Evolutionary conservation across 2,329 filamentous ascomycete genomes (phyloP).

Genomic region (Sporothrix mexicana): DNA sequence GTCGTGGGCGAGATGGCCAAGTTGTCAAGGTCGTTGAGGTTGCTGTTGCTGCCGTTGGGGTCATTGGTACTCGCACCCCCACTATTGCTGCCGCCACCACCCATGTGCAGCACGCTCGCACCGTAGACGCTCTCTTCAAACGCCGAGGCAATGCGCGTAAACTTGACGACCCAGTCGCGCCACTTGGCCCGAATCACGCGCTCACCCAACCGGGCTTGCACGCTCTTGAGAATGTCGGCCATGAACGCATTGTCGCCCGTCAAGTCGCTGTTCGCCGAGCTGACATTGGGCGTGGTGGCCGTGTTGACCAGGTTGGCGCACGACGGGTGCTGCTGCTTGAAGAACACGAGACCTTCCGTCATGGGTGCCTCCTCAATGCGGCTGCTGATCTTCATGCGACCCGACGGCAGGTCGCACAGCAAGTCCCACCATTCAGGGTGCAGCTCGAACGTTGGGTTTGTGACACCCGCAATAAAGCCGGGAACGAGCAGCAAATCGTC

Average conservation of each 20-base stretch:
- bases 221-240: conserved; percentile 80
- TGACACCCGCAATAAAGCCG: conserved; percentile 96
- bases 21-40: conserved; percentile 63
- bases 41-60: conserved; percentile 23
- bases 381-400: conserved; percentile 91
- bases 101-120: conserved; percentile 85
- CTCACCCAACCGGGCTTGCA: conserved; percentile 85
- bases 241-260: conserved; percentile 92
- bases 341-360: conserved; percentile 85
- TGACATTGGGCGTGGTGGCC: conserved; percentile 46
- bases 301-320: conserved; percentile 59
- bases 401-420: conserved; percentile 88
- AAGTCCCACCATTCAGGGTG: conserved; percentile 99
- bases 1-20: conserved; percentile 38
- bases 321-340: conserved; percentile 77
- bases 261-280: conserved; percentile 61
- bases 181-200: conserved; percentile 90
- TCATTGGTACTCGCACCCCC: not conserved
- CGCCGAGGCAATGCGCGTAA: conserved; percentile 87
- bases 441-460: conserved; percentile 92
- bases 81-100: conserved; percentile 47
- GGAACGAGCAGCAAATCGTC: conserved; percentile 95
- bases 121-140: conserved; percentile 97
- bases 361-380: conserved; percentile 79
- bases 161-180: conserved; percentile 92